phyloP scores from a whole-genome alignment of 2,329 filamentous ascomycete genomes.

The Botrytis medusae region DNA sequence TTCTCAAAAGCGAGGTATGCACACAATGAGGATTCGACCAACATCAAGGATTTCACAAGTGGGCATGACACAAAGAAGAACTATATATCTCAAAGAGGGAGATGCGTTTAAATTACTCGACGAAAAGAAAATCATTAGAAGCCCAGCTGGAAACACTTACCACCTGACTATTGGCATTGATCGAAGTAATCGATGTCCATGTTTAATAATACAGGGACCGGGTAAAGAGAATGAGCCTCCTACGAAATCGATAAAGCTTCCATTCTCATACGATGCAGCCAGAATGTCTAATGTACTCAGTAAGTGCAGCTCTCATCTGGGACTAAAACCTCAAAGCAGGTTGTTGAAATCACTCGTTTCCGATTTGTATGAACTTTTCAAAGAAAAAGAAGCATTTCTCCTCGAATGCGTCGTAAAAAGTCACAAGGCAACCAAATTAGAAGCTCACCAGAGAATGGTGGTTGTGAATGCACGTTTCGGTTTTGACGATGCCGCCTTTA shows the following conservation, averaged over 20 bases:
- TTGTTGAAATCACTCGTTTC: constrained; percentile 45
- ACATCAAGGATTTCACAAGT: constrained; percentile 4
- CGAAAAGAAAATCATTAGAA: constrained; percentile 37
- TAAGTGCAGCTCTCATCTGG: constrained; percentile 50
- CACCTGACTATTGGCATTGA: constrained; percentile 66
- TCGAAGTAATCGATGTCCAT: constrained; percentile 60
- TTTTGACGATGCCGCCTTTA: constrained; percentile 70
- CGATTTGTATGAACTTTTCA: constrained; percentile 59
- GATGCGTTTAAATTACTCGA: constrained; percentile 56
- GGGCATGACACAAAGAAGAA: constrained; percentile 45
- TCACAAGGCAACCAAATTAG: neutral
- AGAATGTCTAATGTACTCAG: constrained; percentile 46
- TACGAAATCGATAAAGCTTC: constrained; percentile 52
- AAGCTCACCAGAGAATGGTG: constrained; percentile 44
- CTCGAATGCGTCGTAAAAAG: constrained; percentile 53
- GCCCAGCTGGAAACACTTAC: constrained; percentile 41
- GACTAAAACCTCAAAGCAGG: constrained; percentile 13
- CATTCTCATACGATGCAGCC: constrained; percentile 58
- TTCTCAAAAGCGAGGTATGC: constrained; percentile 52
- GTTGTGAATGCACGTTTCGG: constrained; percentile 57
- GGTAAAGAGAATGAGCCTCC: constrained; percentile 43
- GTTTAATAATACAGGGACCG: constrained; percentile 56
- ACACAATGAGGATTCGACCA: constrained; percentile 44
- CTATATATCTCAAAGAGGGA: constrained; percentile 55
- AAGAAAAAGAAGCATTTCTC: constrained; percentile 63